Evolutionary conservation across 192 early-diverging fungal genomes (phyloP), one percentile per base, ranked within the genome.

Genomic region (Coemansia sp.): DNA sequence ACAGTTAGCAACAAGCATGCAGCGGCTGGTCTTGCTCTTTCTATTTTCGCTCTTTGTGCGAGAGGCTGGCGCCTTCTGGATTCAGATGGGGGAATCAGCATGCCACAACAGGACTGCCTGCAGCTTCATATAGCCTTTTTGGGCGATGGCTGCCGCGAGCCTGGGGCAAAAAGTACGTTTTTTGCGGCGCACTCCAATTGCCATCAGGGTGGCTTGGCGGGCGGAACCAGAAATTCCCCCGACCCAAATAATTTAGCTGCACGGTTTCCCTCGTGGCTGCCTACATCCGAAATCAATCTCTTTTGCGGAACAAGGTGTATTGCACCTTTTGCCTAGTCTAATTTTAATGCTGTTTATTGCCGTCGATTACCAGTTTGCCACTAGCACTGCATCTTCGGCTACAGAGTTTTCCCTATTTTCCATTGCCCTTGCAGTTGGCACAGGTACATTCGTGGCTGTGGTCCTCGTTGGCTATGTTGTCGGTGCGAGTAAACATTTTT

Each of bases 91-190:
- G 29, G 6, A 24, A 54, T 14, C 51, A 31, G 17, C 4, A 15
- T 54, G 14, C 41, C 41, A 43, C 41, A 43, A 43, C 41, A n/a
- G 14, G 51, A 20, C 22, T 49, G 47, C 27, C 51, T 54, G 51
- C 51, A 54, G 51, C 45, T 39, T 65, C 46, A 73, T 73, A 62
- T 66, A 49, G 57, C 60, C 64, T 59, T 66, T 73, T 73, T 56
- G 45, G 71, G 71, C 51, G 35, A 40, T 29, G 10, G 22, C 29
- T 67, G 38, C 51, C 51, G 51, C 51, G 17, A 54, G 27, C 51
- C 29, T 54, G 51, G 51, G 51, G 51, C 27, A 31, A 54, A n/a
- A n/a, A n/a, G n/a, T n/a, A n/a, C n/a, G 2, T 35, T 35, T 35
- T 35, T 32, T 54, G 51, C 27, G 51, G 51, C 51, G 51, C 27